A percentile compares a stretch with the other conserved stretches of the same genome.
Conservation (phyloP, 1,139 yeast genomes). For the Candida albicans region DNA sequence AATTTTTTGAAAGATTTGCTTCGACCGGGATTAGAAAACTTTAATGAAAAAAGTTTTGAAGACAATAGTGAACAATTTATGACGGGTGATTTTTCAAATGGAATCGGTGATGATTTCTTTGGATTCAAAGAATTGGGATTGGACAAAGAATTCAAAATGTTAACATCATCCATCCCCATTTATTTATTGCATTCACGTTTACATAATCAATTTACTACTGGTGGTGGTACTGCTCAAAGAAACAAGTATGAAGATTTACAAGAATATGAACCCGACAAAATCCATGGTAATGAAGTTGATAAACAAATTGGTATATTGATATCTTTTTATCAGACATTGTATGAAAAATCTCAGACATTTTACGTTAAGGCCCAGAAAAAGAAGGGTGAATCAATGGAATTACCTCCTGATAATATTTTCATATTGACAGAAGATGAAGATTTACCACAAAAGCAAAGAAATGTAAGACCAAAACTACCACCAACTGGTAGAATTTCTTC, state of each 20-base stretch:
- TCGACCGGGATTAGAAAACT: constrained; percentile 77
- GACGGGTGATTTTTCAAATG: constrained; percentile 92
- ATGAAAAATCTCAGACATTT: constrained; percentile 52
- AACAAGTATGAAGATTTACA: constrained; percentile 65
- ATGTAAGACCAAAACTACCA: constrained; percentile 82
- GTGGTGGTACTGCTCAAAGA: constrained; percentile 46
- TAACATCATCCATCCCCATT: constrained; percentile 84
- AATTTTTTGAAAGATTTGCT: constrained; percentile 74
- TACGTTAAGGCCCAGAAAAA: constrained; percentile 53
- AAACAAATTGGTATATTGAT: constrained; percentile 58
- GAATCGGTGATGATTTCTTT: constrained; percentile 93
- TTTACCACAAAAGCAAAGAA: constrained; percentile 75
- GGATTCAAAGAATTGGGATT: constrained; percentile 93
- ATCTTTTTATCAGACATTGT: constrained; percentile 55
- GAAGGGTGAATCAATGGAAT: constrained; percentile 49
- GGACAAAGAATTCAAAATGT: constrained; percentile 87
- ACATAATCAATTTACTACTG: constrained; percentile 48
- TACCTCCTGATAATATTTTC: constrained; percentile 43
- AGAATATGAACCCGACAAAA: constrained; percentile 46
- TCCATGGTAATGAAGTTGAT: constrained; percentile 52
- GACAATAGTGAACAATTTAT: constrained; percentile 93
- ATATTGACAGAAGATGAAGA: constrained; percentile 74
- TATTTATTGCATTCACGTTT: constrained; percentile 82
- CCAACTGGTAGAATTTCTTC: constrained; percentile 87
- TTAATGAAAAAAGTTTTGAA: constrained; percentile 73